Percentiles rank a stretch among this genome's conserved stretches.
Evolutionary conservation across 2,329 filamentous ascomycete species (phyloP).

Genomic region (Raffaelea deltoideospora): DNA sequence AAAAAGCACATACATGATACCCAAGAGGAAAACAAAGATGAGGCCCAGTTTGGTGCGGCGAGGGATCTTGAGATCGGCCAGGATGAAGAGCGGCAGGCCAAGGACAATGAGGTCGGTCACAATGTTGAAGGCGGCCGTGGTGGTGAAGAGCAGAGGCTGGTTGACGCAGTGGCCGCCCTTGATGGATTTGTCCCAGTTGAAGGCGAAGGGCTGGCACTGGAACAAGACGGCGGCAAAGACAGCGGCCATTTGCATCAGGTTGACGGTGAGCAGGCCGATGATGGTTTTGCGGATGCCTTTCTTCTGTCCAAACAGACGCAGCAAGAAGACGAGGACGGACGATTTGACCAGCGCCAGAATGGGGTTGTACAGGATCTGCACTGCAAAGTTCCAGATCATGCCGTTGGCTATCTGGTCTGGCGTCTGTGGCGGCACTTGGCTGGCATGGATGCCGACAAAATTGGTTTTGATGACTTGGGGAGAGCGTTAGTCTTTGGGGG

Average conservation of each 20-base stretch:
- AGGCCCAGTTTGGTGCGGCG: conserved; percentile 15
- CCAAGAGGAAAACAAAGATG: conserved; percentile 17
- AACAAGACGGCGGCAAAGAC: conserved; percentile 20
- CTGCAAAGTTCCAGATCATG: conserved; percentile 8
- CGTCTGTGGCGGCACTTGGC: conserved; percentile 3
- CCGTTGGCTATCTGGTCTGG: conserved; percentile 3
- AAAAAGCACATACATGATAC: conserved; percentile 13
- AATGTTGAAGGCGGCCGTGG: conserved; percentile 26
- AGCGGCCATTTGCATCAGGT: conserved; percentile 15
- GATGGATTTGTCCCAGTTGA: conserved; percentile 27
- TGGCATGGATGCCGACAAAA: conserved; percentile 8
- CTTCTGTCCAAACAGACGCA: conserved; percentile 17
- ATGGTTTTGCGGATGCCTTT: conserved; percentile 14
- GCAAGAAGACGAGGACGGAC: conserved; percentile 18
- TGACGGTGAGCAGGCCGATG: conserved; percentile 15
- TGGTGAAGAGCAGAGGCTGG: conserved; percentile 15
- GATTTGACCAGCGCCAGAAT: conserved; percentile 18
- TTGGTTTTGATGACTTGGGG: conserved; percentile 6
- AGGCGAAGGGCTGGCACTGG: conserved; percentile 24
- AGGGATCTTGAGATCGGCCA: conserved; percentile 16
- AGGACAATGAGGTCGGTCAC: conserved; percentile 26
- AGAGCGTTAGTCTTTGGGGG: not conserved
- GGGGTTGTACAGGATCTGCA: conserved; percentile 10
- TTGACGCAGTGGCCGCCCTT: conserved; percentile 21
- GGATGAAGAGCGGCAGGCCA: conserved; percentile 22